These are phyloP conservation scores for Lentinula lateritia DNA, from an alignment of 768 basidiomycete species.

Conservation along the genomic window DNA sequence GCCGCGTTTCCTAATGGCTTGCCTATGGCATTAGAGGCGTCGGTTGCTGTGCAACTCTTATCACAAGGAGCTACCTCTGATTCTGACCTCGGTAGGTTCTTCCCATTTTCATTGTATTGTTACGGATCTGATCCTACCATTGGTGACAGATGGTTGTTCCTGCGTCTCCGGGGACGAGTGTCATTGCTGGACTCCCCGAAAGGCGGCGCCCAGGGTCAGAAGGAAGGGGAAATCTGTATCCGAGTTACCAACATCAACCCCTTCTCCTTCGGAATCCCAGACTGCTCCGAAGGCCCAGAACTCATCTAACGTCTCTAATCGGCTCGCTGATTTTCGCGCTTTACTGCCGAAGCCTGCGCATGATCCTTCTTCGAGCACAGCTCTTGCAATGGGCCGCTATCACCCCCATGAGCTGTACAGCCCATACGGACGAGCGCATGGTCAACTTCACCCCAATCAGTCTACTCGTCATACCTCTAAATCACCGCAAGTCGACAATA, in stretches of 20 bases:
- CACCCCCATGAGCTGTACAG: constrained; percentile 53
- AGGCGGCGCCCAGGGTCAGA: constrained; percentile 27
- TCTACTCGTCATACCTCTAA: constrained; percentile 17
- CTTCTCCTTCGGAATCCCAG: constrained; percentile 8
- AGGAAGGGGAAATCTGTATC: constrained; percentile 18
- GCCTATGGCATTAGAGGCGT: constrained; percentile 63
- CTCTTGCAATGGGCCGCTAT: constrained; percentile 34
- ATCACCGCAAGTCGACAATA: constrained; percentile 2
- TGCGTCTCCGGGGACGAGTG: constrained; percentile 51
- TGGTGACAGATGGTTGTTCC: constrained; percentile 37
- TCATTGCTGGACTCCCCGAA: constrained; percentile 52
- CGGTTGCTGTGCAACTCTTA: constrained; percentile 39
- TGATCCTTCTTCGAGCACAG: constrained; percentile 40
- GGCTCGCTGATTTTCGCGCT: constrained; percentile 61
- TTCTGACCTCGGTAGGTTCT: constrained; percentile 61
- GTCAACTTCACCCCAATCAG: constrained; percentile 27
- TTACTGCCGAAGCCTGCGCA: constrained; percentile 64
- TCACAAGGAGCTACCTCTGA: constrained; percentile 51
- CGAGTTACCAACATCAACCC: constrained; percentile 8
- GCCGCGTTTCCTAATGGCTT: constrained; percentile 82
- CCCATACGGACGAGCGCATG: constrained; percentile 68
- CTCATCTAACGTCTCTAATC: constrained; percentile 49
- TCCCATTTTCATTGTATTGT: constrained; percentile 31
- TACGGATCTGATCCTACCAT: constrained; percentile 24
- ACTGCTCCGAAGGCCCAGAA: constrained; percentile 12